phyloP scores from a whole-genome alignment of 1,284 basidiomycete genomes.

The Ceratobasidium sp. region DNA sequence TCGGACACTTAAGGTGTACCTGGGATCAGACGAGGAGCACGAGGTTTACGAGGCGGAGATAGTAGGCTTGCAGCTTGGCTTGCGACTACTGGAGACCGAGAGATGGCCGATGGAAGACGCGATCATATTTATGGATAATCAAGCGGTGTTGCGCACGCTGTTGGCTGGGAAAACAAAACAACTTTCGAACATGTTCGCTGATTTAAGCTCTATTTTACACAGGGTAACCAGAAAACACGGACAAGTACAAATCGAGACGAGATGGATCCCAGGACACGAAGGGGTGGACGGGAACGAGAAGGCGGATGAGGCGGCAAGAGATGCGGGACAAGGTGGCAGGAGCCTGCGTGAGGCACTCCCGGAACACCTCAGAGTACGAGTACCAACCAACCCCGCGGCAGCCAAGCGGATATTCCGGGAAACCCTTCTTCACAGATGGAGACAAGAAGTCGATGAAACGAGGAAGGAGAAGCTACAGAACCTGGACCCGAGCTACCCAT shows the following conservation, averaged over 20 bases:
- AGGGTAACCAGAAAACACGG: neutral
- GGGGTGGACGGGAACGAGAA: conserved; percentile 26
- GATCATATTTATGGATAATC: conserved; percentile 16
- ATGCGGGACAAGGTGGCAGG: neutral
- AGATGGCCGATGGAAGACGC: neutral
- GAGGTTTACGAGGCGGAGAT: conserved; percentile 39
- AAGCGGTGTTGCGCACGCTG: conserved; percentile 28
- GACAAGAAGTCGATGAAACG: neutral
- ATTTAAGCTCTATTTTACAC: neutral
- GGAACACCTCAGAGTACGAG: neutral
- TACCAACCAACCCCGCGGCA: conserved; percentile 13
- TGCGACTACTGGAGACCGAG: conserved; percentile 25
- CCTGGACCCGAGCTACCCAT: conserved; percentile 20
- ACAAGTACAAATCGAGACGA: neutral
- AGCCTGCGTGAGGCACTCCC: neutral
- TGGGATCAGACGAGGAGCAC: conserved; percentile 28
- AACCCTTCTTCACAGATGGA: neutral
- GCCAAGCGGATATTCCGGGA: neutral
- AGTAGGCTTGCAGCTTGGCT: conserved; percentile 25
- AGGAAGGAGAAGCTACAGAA: neutral
- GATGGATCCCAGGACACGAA: conserved; percentile 27
- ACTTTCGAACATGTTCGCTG: neutral
- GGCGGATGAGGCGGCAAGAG: conserved; percentile 26
- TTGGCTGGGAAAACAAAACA: neutral
- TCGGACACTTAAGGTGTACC: neutral